Percentiles rank a stretch among this genome's conserved stretches.
Evolutionary conservation across 192 early-diverging fungal species (phyloP).

Genomic region (Linnemannia zychae): DNA sequence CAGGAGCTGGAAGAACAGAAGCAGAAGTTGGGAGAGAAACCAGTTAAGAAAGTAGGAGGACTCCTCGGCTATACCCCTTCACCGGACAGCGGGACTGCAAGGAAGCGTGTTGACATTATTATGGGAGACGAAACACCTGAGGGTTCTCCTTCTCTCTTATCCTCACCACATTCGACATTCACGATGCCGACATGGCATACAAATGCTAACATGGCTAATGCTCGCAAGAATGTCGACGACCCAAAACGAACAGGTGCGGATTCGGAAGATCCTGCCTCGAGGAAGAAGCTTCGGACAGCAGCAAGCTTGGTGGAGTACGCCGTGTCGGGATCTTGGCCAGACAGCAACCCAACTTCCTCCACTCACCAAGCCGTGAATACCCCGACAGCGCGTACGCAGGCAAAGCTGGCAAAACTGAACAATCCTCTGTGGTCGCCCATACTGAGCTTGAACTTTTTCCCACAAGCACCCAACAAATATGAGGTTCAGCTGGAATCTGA

Average conservation of each 20-base stretch:
- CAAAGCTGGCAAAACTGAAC: slow-evolving; percentile 25
- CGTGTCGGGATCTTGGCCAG: slow-evolving; percentile 12
- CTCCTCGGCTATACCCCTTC: neutral
- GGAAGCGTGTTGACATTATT: slow-evolving; percentile 4
- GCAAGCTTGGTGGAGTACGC: slow-evolving; percentile 31
- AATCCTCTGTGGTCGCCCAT: slow-evolving; percentile 52
- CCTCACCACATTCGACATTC: neutral
- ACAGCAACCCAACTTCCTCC: slow-evolving; percentile 1
- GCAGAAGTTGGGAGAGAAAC: neutral
- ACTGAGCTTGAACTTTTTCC: slow-evolving; percentile 30
- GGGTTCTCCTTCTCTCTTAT: neutral
- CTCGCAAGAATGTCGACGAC: neutral
- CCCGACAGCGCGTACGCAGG: neutral
- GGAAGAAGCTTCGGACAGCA: slow-evolving; percentile 2
- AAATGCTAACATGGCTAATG: neutral
- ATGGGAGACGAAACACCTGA: slow-evolving; percentile 19
- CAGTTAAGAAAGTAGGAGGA: neutral
- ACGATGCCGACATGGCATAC: neutral
- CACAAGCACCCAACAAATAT: slow-evolving; percentile 32
- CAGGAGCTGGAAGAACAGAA: slow-evolving; percentile 11
- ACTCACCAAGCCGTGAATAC: neutral
- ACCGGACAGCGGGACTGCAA: neutral
- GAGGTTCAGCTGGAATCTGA: slow-evolving; percentile 17
- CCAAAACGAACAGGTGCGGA: neutral
- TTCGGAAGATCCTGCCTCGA: neutral